phyloP scores from a whole-genome alignment of 805 yeast genomes.

The Wickerhamomyces canadensis region DNA sequence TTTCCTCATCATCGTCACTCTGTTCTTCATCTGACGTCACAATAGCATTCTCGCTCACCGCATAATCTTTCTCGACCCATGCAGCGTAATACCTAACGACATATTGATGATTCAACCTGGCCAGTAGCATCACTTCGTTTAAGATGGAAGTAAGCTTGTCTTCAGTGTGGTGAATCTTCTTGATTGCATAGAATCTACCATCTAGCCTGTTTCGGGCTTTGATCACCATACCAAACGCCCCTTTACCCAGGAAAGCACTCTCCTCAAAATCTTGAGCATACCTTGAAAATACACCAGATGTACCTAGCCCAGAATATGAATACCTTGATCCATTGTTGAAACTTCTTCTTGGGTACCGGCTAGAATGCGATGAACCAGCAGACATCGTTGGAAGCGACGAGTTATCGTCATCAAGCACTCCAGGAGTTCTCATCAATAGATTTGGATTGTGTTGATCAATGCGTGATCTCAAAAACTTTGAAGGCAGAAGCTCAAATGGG shows the following conservation, averaged over 20 bases:
- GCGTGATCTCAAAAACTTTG: slow-evolving; percentile 74
- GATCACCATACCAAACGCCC: slow-evolving; percentile 98
- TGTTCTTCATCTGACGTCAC: slow-evolving; percentile 29
- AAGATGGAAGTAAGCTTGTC: slow-evolving; percentile 75
- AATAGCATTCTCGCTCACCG: slow-evolving; percentile 28
- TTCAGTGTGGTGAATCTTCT: slow-evolving; percentile 80
- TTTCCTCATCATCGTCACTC: slow-evolving; percentile 9
- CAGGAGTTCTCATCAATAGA: slow-evolving; percentile 11
- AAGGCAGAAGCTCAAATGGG: slow-evolving; percentile 80
- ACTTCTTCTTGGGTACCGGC: slow-evolving; percentile 30
- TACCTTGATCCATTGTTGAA: slow-evolving; percentile 34
- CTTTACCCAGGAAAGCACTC: slow-evolving; percentile 83
- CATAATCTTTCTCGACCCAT: slow-evolving; percentile 80
- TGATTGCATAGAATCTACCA: slow-evolving; percentile 92
- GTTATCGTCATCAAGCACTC: slow-evolving; percentile 13
- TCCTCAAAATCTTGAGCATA: slow-evolving; percentile 94
- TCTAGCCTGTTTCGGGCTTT: slow-evolving; percentile 90
- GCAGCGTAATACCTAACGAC: slow-evolving; percentile 96
- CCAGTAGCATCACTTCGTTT: slow-evolving; percentile 87
- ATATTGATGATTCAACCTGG: slow-evolving; percentile 89
- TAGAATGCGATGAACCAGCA: slow-evolving; percentile 16
- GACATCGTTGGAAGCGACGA: slow-evolving; percentile 24
- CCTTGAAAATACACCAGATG: slow-evolving; percentile 44
- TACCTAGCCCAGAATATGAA: slow-evolving; percentile 25
- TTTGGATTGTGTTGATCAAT: slow-evolving; percentile 35